phyloP scores from a whole-genome alignment of 345 rosid species.

The Eucalyptus paniculata region DNA sequence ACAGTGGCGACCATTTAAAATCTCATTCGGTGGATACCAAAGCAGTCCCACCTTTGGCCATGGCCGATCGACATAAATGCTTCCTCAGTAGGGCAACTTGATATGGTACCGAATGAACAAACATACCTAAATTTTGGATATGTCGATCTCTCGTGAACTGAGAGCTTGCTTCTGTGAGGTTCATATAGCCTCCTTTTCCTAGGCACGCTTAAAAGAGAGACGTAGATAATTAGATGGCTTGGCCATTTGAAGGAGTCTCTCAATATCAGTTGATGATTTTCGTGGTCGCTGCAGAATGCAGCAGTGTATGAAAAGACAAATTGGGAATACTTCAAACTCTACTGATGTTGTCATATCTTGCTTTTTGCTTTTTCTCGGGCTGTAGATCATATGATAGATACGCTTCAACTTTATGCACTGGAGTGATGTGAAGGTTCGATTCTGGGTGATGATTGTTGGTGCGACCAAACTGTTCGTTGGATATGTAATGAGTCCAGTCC shows the following conservation, averaged over 20 bases:
- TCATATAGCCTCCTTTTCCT: not conserved
- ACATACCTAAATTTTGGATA: not conserved
- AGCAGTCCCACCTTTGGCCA: not conserved
- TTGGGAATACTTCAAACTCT: not conserved
- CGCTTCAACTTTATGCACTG: not conserved
- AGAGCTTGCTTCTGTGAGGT: not conserved
- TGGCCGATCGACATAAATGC: not conserved
- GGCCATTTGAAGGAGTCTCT: not conserved
- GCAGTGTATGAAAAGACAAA: not conserved
- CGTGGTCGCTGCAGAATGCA: not conserved
- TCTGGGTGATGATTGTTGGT: not conserved
- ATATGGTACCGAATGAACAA: not conserved
- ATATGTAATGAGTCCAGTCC: not conserved
- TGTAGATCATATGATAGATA: not conserved
- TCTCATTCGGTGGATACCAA: not conserved
- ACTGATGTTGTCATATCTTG: not conserved
- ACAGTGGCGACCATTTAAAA: not conserved
- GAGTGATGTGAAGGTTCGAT: not conserved
- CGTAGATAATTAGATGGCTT: not conserved
- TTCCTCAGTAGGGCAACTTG: not conserved
- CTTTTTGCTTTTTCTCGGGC: not conserved
- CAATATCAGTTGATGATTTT: not conserved
- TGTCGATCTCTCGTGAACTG: not conserved
- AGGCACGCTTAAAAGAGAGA: not conserved
- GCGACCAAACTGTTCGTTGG: not conserved